These are phyloP conservation scores for Backusella luteola DNA, from an alignment of 192 early-diverging fungal species.

Conservation along the genomic window DNA sequence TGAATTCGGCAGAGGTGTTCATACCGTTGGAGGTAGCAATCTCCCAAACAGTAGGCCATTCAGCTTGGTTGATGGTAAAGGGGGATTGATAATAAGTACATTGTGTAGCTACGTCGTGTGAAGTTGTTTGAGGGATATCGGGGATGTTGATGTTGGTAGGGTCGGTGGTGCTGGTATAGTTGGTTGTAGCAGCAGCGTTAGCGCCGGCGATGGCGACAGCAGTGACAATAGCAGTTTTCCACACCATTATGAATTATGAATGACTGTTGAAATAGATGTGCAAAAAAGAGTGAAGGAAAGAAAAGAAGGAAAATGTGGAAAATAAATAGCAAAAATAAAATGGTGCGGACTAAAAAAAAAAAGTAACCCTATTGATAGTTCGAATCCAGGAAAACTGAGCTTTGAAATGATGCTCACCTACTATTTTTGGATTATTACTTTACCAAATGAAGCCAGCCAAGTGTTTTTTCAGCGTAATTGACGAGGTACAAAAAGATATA, in stretches of 20 bases:
- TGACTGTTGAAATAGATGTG: not conserved
- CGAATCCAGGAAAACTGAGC: constrained; percentile 1
- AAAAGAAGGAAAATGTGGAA: constrained; percentile 10
- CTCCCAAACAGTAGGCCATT: constrained; percentile 32
- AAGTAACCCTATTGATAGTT: not conserved
- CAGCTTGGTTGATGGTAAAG: constrained; percentile 10
- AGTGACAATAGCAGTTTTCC: constrained; percentile 7
- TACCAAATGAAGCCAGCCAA: not conserved
- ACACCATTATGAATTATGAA: constrained; percentile 7
- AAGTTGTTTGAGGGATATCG: constrained; percentile 38
- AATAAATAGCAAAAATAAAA: constrained; percentile 14
- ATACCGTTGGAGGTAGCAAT: constrained; percentile 33
- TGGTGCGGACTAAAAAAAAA: not conserved
- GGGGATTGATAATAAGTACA: constrained; percentile 26
- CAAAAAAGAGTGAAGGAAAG: constrained; percentile 5
- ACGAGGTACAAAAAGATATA: not conserved
- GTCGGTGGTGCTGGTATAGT: constrained; percentile 15
- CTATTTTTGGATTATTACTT: not conserved
- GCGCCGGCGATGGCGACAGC: not conserved
- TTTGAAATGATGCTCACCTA: constrained; percentile 2
- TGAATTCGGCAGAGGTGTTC: constrained; percentile 43
- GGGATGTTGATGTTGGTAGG: constrained; percentile 36
- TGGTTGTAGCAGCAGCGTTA: constrained; percentile 5
- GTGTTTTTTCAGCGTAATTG: not conserved
- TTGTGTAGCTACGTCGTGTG: constrained; percentile 21